phyloP scores from a whole-genome alignment of 2,329 filamentous ascomycete species.

The Arthrobotrys pseudoclavata region DNA sequence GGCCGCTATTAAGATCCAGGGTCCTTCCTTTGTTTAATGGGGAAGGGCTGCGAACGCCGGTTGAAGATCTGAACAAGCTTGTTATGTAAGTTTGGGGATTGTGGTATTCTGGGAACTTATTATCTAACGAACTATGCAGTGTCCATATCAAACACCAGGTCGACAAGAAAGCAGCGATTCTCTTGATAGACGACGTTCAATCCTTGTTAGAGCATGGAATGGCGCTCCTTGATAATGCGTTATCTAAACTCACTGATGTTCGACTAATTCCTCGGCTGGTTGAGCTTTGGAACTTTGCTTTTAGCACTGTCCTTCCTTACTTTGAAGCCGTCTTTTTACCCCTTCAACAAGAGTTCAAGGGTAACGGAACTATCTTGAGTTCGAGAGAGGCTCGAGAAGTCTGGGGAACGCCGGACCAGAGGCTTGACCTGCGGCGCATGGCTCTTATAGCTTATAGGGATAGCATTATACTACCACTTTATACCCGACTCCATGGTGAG shows the following conservation, averaged over 20 bases:
- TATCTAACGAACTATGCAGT: conserved; percentile 60
- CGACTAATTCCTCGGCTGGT: conserved; percentile 88
- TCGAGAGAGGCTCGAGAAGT: conserved; percentile 86
- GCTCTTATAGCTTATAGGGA: conserved; percentile 91
- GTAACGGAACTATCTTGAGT: conserved; percentile 82
- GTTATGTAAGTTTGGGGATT: conserved; percentile 70
- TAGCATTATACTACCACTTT: conserved; percentile 86
- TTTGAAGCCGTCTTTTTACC: conserved; percentile 93
- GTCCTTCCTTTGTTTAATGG: conserved; percentile 84
- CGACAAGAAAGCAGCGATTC: conserved; percentile 77
- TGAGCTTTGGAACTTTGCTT: conserved; percentile 93
- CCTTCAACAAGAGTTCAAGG: conserved; percentile 94
- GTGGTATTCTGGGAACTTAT: background rate
- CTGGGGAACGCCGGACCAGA: conserved; percentile 73
- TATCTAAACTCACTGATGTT: conserved; percentile 77
- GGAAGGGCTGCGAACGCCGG: conserved; percentile 81
- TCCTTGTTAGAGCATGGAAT: conserved; percentile 87
- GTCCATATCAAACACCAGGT: conserved; percentile 84
- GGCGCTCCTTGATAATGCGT: conserved; percentile 82
- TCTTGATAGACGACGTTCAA: conserved; percentile 81
- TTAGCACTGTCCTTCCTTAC: conserved; percentile 90
- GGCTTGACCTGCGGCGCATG: conserved; percentile 88
- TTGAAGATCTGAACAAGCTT: conserved; percentile 85
- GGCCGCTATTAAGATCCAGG: conserved; percentile 82
- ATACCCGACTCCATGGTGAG: conserved; percentile 80